These are phyloP conservation scores for Debaryomyces subglobosus DNA, from an alignment of 1,139 yeast genomes.

Conservation along the genomic window DNA sequence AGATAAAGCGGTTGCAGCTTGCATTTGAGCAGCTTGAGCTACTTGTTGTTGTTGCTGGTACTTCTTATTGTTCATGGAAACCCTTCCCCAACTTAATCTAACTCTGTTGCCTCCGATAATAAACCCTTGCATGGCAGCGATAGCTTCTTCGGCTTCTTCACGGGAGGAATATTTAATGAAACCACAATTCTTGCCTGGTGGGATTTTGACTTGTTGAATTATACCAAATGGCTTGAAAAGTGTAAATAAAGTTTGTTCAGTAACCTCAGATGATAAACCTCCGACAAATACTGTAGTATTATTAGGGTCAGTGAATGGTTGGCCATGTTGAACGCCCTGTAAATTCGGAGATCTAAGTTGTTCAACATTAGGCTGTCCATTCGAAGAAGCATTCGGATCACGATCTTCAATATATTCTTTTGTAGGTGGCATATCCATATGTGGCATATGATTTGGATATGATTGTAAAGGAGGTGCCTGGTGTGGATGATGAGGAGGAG, in stretches of 20 bases:
- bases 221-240: constrained; percentile 84
- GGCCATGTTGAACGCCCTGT: constrained; percentile 20
- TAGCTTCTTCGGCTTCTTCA: constrained; percentile 87
- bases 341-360: neutral
- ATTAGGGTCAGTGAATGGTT: constrained; percentile 68
- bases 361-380: neutral
- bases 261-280: constrained; percentile 75
- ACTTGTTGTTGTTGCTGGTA: constrained; percentile 38
- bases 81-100: constrained; percentile 88
- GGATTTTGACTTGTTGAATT: constrained; percentile 83
- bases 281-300: constrained; percentile 96
- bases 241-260: constrained; percentile 73
- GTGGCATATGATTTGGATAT: constrained; percentile 5
- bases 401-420: constrained; percentile 2
- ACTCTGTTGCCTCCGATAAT: constrained; percentile 85
- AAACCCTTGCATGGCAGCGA: constrained; percentile 90
- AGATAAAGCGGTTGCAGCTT: constrained; percentile 39
- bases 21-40: constrained; percentile 38
- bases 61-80: constrained; percentile 36
- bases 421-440: constrained; percentile 8
- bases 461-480: constrained; percentile 1
- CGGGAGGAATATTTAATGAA: constrained; percentile 81
- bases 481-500: constrained; percentile 10
- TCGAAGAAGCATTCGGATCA: neutral
- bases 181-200: constrained; percentile 92